Evolutionary conservation across 164 flowering plant species (phyloP).

Genomic region (Saururus chinensis): DNA sequence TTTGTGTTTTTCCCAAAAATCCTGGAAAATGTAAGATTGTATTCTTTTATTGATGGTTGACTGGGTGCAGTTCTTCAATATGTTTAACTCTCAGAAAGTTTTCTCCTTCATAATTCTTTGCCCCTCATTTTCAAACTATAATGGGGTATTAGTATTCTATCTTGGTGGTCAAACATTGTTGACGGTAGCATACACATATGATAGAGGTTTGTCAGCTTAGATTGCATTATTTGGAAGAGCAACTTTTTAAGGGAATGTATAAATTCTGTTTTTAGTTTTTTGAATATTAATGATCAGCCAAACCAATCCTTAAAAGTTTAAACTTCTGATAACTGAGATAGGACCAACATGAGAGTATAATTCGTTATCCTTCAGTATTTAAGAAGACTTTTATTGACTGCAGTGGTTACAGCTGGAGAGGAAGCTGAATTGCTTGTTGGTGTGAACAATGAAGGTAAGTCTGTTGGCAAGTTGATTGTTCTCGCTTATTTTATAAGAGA

Average conservation of each 20-base stretch:
- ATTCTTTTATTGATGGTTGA: background rate
- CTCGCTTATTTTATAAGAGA: too few species aligned
- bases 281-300: background rate
- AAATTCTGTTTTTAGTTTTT: too few species aligned
- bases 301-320: background rate
- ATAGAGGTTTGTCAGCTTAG: too few species aligned
- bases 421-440: conserved; percentile 82
- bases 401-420: conserved; percentile 83
- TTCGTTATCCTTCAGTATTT: background rate
- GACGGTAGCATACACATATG: too few species aligned
- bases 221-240: too few species aligned
- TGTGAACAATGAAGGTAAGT: conserved; percentile 71
- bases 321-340: background rate
- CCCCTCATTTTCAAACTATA: too few species aligned
- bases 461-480: background rate
- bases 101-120: too few species aligned
- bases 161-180: too few species aligned
- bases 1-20: conserved; percentile 78
- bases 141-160: too few species aligned
- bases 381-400: conserved; percentile 5
- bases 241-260: too few species aligned
- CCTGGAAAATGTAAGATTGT: conserved; percentile 38
- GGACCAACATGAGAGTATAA: background rate
- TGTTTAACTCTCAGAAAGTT: too few species aligned
- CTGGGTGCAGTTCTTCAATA: background rate